A percentile compares a stretch with the other conserved stretches of the same genome.
phyloP scores from a whole-genome alignment of 768 basidiomycete genomes.

The Tylopilus subfusipes region DNA sequence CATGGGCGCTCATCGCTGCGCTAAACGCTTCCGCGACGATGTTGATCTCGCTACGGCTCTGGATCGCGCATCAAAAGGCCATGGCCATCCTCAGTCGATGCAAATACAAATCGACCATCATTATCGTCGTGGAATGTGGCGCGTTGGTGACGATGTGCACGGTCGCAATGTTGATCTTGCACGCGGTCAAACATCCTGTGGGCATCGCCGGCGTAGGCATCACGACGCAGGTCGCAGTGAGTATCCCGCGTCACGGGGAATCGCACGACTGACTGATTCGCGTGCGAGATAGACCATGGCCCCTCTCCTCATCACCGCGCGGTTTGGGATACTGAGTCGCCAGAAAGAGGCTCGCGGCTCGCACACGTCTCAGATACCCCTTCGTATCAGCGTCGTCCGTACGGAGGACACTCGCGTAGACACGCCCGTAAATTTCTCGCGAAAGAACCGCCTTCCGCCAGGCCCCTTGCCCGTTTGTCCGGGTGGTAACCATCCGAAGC shows the following conservation, averaged over 20 bases:
- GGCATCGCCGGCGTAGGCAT: slow-evolving; percentile 18
- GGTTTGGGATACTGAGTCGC: slow-evolving; percentile 12
- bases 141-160: slow-evolving; percentile 17
- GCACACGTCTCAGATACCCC: slow-evolving; percentile 8
- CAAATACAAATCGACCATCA: slow-evolving; percentile 16
- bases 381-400: slow-evolving; percentile 11
- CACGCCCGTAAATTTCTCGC: neutral
- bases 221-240: slow-evolving; percentile 20
- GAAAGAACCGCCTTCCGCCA: neutral
- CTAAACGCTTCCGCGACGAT: slow-evolving; percentile 18
- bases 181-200: neutral
- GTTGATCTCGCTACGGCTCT: slow-evolving; percentile 17
- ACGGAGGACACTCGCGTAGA: slow-evolving; percentile 11
- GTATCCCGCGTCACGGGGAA: neutral
- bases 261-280: neutral
- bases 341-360: neutral
- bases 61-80: slow-evolving; percentile 5
- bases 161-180: slow-evolving; percentile 13
- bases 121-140: slow-evolving; percentile 23
- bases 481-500: neutral
- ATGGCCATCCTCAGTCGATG: neutral
- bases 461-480: neutral
- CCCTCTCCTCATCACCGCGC: slow-evolving; percentile 18
- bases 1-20: slow-evolving; percentile 15
- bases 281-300: slow-evolving; percentile 4